These are phyloP conservation scores for Candida mattraensis DNA, from an alignment of 805 yeast species.

Conservation along the genomic window DNA sequence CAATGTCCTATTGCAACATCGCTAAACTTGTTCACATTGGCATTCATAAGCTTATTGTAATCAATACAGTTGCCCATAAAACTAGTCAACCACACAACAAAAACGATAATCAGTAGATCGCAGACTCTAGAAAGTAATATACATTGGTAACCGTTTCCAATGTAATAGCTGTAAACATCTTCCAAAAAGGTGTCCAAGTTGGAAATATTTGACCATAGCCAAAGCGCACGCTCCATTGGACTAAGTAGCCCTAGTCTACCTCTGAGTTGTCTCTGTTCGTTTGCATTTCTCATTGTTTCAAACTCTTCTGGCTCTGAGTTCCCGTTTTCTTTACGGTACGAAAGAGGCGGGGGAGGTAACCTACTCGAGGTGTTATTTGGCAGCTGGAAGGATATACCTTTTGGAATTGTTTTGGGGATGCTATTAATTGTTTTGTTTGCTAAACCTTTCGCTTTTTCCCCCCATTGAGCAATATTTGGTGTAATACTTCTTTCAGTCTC, in stretches of 20 bases:
- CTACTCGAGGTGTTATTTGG: constrained; percentile 17
- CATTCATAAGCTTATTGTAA: constrained; percentile 36
- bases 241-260: constrained; percentile 44
- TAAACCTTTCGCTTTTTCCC: constrained; percentile 28
- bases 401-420: constrained; percentile 25
- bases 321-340: constrained; percentile 14
- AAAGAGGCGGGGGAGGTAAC: constrained; percentile 20
- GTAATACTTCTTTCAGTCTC: constrained; percentile 22
- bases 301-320: constrained; percentile 8
- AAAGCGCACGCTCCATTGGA: constrained; percentile 75
- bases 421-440: constrained; percentile 28
- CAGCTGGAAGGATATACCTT: constrained; percentile 22
- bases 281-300: constrained; percentile 4
- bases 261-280: constrained; percentile 27
- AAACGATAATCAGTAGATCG: constrained; percentile 72
- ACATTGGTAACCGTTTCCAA: constrained; percentile 81
- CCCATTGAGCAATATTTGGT: constrained; percentile 23
- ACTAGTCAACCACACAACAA: constrained; percentile 76
- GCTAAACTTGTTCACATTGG: constrained; percentile 35
- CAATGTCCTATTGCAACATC: constrained; percentile 51
- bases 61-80: constrained; percentile 84
- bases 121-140: constrained; percentile 65
- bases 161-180: constrained; percentile 80
- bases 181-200: constrained; percentile 84
- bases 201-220: constrained; percentile 96